Evolutionary conservation across 768 basidiomycete genomes (phyloP).

Genomic region (Russula foetens): DNA sequence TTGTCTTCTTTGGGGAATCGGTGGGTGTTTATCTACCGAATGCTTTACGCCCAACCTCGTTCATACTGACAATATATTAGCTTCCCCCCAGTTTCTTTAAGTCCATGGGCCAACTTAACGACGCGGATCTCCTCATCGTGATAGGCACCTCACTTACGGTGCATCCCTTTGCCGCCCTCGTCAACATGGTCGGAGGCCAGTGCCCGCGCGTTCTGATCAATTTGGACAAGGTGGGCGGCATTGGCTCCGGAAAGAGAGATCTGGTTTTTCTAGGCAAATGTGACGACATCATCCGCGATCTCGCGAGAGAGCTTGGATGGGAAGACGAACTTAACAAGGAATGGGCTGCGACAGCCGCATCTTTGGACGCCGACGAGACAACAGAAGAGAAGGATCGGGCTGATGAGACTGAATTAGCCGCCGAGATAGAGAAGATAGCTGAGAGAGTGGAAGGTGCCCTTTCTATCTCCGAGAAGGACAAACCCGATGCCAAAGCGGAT

Average conservation of each 20-base stretch:
- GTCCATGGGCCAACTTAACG: constrained; percentile 41
- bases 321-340: constrained; percentile 15
- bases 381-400: neutral
- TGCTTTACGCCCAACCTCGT: neutral
- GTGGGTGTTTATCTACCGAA: constrained; percentile 35
- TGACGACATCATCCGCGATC: constrained; percentile 18
- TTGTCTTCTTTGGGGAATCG: constrained; percentile 86
- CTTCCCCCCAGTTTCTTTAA: constrained; percentile 64
- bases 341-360: constrained; percentile 6
- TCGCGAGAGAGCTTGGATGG: constrained; percentile 19
- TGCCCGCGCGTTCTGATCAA: constrained; percentile 21
- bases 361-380: constrained; percentile 3
- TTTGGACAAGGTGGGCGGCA: constrained; percentile 14
- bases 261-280: constrained; percentile 19
- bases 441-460: constrained; percentile 1
- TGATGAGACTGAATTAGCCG: neutral
- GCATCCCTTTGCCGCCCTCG: constrained; percentile 18
- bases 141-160: constrained; percentile 21
- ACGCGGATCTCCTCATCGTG: constrained; percentile 55
- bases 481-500: neutral
- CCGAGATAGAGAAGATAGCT: constrained; percentile 7
- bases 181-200: neutral
- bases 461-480: constrained; percentile 1
- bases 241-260: constrained; percentile 13
- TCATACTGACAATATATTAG: constrained; percentile 30